Base-by-base conservation (phyloP, 768 basidiomycete species). In the Leucogyrophana mollusca region DNA sequence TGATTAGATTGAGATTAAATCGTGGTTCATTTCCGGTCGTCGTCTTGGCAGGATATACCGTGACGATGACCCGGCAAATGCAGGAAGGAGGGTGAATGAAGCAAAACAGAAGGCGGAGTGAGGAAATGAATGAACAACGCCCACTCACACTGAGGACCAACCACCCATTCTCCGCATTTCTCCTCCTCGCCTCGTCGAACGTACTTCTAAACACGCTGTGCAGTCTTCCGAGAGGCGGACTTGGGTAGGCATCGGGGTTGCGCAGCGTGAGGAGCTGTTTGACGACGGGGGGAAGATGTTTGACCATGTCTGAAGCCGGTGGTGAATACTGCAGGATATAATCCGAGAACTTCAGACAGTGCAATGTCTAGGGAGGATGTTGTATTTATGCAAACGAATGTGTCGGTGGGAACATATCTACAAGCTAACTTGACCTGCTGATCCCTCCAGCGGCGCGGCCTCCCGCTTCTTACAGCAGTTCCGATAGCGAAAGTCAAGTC, bases 141-240 rank as follows among this genome's bases (percentile, higher is more conserved):
- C 30, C 46, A 63, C 78, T 59, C 64, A 86, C 90, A 54, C 87
- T 75, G 18, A 91, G 73, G 41, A 89, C 88, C 16, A 92, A 76
- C 90, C 90, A 92, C 37, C 83, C 88, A 9, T 79, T 83, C 67
- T 83, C 83, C 24, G 80, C 87, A 14, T 78, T 82, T 52, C 76
- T 78, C 36, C 68, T 64, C 58, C 71, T 73, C 22, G 90, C 90
- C 60, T 87, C 83, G 37, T 68, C 71, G 51, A 79, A 77, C n/a
- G 90, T 85, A 40, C 70, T 73, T 7, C 68, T 59, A 55, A 93
- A 78, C 20, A 89, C 67, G 25, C 57, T 66, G 54, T 77, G 75
- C 18, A 92, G 68, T 52, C 65, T 73, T 14, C 73, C 45, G 9
- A 74, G 43, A 10, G 81, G 71, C 27, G 89, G 89, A 46, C 79